Evolutionary conservation across 2,329 filamentous ascomycete genomes (phyloP), one percentile per base, ranked within the genome.

Genomic region (Xylariaceae sp.): DNA sequence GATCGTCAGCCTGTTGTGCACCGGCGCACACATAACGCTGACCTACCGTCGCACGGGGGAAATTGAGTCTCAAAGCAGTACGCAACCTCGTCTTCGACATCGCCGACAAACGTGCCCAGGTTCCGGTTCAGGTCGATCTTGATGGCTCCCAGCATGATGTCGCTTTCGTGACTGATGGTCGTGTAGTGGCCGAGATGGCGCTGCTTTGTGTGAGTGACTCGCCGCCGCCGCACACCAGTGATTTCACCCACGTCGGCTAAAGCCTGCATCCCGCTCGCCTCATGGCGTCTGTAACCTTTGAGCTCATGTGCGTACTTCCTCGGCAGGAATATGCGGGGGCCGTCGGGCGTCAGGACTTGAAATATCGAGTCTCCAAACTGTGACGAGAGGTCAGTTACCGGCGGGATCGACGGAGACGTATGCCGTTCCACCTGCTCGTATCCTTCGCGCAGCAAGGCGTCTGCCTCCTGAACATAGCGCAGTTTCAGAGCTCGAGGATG

Each of bases 181-280:
- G 50, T 52, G 16, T 51, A 52, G 17, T 50, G 40, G 3, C 50
- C 50, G 18, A 52, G 44, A 32, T 49, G 49, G 18, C 50, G 47
- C 49, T 52, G 17, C 14, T 14, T 3, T 17, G 17, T 10, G 19
- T 40, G 12, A 40, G 19, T 32, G 19, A 36, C 33, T 16, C 7
- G 26, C 4, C 2, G n/a, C 19, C 11, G 14, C 26, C 12, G 8
- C 3, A 19, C 14, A 19, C 11, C 12, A 19, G 29, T 19, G 29
- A n/a, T 12, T 4, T 10, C 6, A 41, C 50, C 40, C 5, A 53
- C 50, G 42, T 53, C 50, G 5, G 47, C 39, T 15, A 52, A 25
- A 10, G 50, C 47, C 34, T 53, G 52, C 50, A 53, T 50, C 2
- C 49, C 50, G 29, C 49, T 52, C 8, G 49, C 49, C 30, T 53